These are phyloP conservation scores for Pleurotus ostreatus DNA, from an alignment of 768 basidiomycete genomes.

Conservation along the genomic window DNA sequence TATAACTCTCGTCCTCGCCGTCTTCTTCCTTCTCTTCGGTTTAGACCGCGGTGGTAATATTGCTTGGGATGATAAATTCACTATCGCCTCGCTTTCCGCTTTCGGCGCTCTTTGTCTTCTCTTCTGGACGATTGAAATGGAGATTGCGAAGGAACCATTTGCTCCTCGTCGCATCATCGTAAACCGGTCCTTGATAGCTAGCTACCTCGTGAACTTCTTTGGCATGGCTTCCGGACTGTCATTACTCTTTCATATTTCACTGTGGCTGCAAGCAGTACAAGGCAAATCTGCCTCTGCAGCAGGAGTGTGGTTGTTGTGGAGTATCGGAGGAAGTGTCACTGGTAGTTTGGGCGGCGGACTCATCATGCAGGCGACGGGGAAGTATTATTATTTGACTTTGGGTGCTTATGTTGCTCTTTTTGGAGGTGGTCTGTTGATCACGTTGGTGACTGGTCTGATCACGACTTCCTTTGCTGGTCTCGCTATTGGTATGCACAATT, in stretches of 20 bases:
- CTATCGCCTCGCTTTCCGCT: slow-evolving; percentile 29
- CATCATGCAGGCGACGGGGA: slow-evolving; percentile 55
- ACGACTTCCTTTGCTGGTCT: slow-evolving; percentile 33
- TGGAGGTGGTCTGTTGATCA: slow-evolving; percentile 31
- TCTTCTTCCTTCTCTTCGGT: slow-evolving; percentile 54
- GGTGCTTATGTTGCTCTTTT: slow-evolving; percentile 33
- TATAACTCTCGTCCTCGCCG: slow-evolving; percentile 45
- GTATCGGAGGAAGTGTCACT: slow-evolving; percentile 38
- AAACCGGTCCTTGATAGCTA: slow-evolving; percentile 44
- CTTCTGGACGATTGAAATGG: slow-evolving; percentile 45
- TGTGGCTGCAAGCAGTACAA: slow-evolving; percentile 58
- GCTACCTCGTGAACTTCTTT: slow-evolving; percentile 60
- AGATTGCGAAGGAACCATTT: slow-evolving; percentile 54
- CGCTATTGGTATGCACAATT: slow-evolving; percentile 31
- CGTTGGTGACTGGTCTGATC: slow-evolving; percentile 36
- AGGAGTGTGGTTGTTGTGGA: slow-evolving; percentile 48
- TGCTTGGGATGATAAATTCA: slow-evolving; percentile 39
- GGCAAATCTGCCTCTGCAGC: slow-evolving; percentile 42
- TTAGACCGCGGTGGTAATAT: slow-evolving; percentile 52
- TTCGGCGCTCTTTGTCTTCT: slow-evolving; percentile 29
- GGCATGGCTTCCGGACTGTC: slow-evolving; percentile 39
- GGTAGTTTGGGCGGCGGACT: slow-evolving; percentile 52
- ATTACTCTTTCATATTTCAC: slow-evolving; percentile 47
- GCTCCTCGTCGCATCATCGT: slow-evolving; percentile 52
- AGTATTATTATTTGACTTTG: slow-evolving; percentile 50